Evolutionary conservation across 371 early-diverging fungal genomes (phyloP).

Genomic region (Quaeritorhiza haematococci): DNA sequence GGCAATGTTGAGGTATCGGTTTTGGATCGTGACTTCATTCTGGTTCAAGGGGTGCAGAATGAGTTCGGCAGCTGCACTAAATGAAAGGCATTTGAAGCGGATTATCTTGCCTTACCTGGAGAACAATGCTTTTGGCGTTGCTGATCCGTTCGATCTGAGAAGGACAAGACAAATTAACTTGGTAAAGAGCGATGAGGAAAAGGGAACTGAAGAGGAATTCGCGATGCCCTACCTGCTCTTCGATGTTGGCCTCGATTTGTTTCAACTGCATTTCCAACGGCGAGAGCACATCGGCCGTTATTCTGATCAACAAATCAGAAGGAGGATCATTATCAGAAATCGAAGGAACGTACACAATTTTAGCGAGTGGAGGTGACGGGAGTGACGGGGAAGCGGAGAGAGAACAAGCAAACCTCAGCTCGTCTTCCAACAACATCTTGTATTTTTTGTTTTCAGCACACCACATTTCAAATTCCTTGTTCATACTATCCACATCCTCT

Average conservation of each 20-base stretch:
- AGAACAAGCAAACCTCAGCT: slow-evolving; percentile 11
- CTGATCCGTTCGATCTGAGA: slow-evolving; percentile 32
- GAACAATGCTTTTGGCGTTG: slow-evolving; percentile 28
- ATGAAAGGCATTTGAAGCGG: not conserved
- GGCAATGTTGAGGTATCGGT: not conserved
- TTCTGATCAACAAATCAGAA: slow-evolving; percentile 12
- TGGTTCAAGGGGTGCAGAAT: slow-evolving; percentile 7
- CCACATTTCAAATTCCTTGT: slow-evolving; percentile 45
- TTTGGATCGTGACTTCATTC: slow-evolving; percentile 1
- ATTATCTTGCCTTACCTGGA: slow-evolving; percentile 22
- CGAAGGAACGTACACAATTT: not conserved
- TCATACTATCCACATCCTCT: slow-evolving; percentile 51
- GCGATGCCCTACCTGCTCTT: slow-evolving; percentile 28
- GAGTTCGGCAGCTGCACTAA: not conserved
- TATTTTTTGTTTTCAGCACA: slow-evolving; percentile 27
- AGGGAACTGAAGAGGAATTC: not conserved
- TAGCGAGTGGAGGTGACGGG: not conserved
- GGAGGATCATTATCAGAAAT: not conserved
- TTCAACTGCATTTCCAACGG: slow-evolving; percentile 34
- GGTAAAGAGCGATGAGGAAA: not conserved
- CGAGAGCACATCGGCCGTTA: slow-evolving; percentile 21
- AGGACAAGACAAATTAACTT: not conserved
- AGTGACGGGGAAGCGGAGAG: not conserved
- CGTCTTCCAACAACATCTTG: slow-evolving; percentile 18
- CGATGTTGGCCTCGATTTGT: slow-evolving; percentile 32